A percentile compares a stretch with the other conserved stretches of the same genome.
Evolutionary conservation across 1,284 basidiomycete genomes (phyloP).

Genomic region (Ustilago curta): DNA sequence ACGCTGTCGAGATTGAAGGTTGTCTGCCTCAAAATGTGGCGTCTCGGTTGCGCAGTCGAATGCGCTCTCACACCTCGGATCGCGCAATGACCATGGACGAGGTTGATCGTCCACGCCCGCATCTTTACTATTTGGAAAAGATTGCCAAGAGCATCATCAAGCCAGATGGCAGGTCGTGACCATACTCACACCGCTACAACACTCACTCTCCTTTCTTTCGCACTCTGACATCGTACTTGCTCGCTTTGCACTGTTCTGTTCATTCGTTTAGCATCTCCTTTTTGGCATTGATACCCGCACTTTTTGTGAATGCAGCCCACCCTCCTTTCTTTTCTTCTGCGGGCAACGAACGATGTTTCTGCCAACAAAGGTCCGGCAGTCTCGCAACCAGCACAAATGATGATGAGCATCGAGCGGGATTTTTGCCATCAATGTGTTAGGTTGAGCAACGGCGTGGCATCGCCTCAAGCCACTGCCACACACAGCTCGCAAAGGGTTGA

Average conservation of each 20-base stretch:
- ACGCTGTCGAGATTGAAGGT: slow-evolving; percentile 41
- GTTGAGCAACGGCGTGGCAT: neutral
- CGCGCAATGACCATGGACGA: slow-evolving; percentile 40
- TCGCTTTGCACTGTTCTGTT: slow-evolving; percentile 1
- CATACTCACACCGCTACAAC: neutral
- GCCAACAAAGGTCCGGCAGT: no score
- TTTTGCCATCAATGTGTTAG: neutral
- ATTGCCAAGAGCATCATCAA: slow-evolving; percentile 46
- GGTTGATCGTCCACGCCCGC: slow-evolving; percentile 43
- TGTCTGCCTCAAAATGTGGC: slow-evolving; percentile 18
- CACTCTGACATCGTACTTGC: neutral
- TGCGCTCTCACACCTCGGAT: slow-evolving; percentile 22
- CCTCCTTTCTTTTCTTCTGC: neutral
- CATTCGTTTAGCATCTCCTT: slow-evolving; percentile 5
- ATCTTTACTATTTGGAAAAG: slow-evolving; percentile 42
- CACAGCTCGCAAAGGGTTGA: neutral
- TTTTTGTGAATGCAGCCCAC: slow-evolving; percentile 6
- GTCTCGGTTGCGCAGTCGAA: slow-evolving; percentile 15
- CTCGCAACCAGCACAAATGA: no score
- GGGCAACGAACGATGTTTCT: neutral
- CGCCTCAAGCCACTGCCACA: neutral
- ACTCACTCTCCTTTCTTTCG: neutral
- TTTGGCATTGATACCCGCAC: slow-evolving; percentile 14
- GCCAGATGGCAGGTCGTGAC: slow-evolving; percentile 18
- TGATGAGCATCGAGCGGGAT: neutral